A percentile compares a stretch with the other conserved stretches of the same genome.
Evolutionary conservation across 495 filamentous ascomycete genomes (phyloP).

Genomic region (Bombardia bombarda): DNA sequence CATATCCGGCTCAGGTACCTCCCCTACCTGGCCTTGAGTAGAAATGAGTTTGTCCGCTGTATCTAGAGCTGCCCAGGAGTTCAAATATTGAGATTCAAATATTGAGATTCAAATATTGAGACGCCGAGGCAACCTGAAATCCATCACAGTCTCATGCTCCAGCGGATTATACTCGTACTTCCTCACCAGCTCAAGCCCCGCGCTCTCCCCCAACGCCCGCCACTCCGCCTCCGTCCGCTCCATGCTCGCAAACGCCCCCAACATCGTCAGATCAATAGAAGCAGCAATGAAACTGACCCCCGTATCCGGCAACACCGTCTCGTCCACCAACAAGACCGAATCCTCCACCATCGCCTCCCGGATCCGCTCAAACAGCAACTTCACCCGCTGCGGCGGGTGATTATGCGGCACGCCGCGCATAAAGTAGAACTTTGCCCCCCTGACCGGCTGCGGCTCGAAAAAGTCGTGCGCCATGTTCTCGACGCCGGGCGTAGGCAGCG

Average conservation of each 20-base stretch:
- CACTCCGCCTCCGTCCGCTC: conserved; percentile 36
- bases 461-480: conserved; percentile 30
- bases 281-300: conserved; percentile 15
- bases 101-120: too few relatives aligned
- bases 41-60: too few relatives aligned
- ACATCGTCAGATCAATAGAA: conserved; percentile 34
- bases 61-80: too few relatives aligned
- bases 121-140: conserved; percentile 5
- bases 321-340: conserved; percentile 34
- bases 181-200: conserved; percentile 39
- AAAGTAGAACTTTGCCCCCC: conserved; percentile 31
- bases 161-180: conserved; percentile 16
- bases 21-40: too few relatives aligned
- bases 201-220: conserved; percentile 23
- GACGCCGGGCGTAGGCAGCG: conserved; percentile 7
- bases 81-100: too few relatives aligned
- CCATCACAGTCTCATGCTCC: conserved; percentile 10
- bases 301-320: conserved; percentile 28
- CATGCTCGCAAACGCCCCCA: conserved; percentile 27
- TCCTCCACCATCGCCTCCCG: conserved; percentile 26
- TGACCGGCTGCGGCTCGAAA: conserved; percentile 31
- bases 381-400: conserved; percentile 15
- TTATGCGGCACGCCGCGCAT: conserved; percentile 26
- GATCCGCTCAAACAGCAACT: conserved; percentile 18
- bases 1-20: too few relatives aligned